Evolutionary conservation across 1,139 yeast species (phyloP).

Genomic region (Meyerozyma guilliermondii): DNA sequence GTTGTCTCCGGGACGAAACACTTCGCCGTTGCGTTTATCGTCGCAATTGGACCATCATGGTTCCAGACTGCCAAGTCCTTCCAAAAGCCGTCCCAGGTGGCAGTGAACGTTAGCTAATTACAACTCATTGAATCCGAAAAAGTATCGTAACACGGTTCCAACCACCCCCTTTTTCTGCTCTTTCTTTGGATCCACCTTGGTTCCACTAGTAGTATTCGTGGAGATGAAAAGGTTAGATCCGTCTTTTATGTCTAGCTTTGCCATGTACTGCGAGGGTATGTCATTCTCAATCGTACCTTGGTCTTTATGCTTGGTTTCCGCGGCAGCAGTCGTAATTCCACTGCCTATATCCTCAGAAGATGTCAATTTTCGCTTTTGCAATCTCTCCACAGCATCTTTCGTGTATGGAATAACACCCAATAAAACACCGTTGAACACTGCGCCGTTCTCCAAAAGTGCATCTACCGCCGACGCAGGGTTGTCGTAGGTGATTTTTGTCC

Average conservation of each 20-base stretch:
- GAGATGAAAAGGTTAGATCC: constrained; percentile 36
- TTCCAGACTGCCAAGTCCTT: constrained; percentile 1
- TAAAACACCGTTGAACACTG: constrained; percentile 61
- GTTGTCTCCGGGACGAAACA: neutral
- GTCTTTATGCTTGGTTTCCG: constrained; percentile 11
- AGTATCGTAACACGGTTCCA: constrained; percentile 31
- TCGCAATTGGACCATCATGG: neutral
- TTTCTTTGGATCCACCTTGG: constrained; percentile 15
- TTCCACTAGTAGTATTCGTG: constrained; percentile 12
- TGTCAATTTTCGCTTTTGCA: constrained; percentile 51
- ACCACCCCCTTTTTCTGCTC: constrained; percentile 30
- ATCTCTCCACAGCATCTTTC: constrained; percentile 55
- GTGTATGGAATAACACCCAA: constrained; percentile 75
- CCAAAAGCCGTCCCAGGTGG: neutral
- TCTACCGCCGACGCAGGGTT: constrained; percentile 72
- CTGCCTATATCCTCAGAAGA: constrained; percentile 55
- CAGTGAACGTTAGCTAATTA: constrained; percentile 9
- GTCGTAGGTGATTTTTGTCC: constrained; percentile 85
- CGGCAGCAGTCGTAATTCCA: constrained; percentile 21
- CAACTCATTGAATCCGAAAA: constrained; percentile 45
- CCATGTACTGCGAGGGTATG: constrained; percentile 14
- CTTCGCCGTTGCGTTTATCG: neutral
- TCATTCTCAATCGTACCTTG: constrained; percentile 5
- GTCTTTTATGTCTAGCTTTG: constrained; percentile 36
- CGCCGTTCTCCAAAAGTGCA: constrained; percentile 80